Base-by-base conservation (phyloP, 192 early-diverging fungal species). In the Coemansia sp. region DNA sequence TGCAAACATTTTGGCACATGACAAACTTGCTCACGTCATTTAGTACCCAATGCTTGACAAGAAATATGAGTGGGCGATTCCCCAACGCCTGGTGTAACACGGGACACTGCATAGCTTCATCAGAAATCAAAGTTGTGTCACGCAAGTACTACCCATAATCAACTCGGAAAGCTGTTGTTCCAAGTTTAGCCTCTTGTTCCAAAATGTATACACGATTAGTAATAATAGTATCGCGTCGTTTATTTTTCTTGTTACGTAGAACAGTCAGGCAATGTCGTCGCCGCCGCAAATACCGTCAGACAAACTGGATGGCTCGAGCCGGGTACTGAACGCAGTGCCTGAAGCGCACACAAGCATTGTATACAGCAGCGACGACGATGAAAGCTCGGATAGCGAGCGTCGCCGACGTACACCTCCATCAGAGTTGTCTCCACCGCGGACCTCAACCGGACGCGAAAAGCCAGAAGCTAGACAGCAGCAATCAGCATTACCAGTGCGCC, bases 401-500 rank as follows among this genome's bases (percentile, higher is more conserved):
- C 41, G 14, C 41, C 41, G 5, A 9, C 11, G 14, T n/a, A 45
- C 41, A 45, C 41, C 41, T 5, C 41, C 41, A 45, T 10, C 41
- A 45, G 41, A 12, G 16, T n/a, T 45, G 11, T 45, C 41, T 45
- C 16, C 41, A n/a, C 41, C 3, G 5, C 41, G 16, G 11, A 12
- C 41, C 16, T n/a, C 14, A 12, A 0, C 16, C 16, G 14, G 51
- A 23, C 21, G 7, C 21, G 21, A 23, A 10, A 23, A 12, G 22
- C 6, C 21, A 23, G 22, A 23, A 23, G 10, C 10, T 11, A 23
- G 22, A 6, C 51, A 12, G 35, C 55, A 17, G 29, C 29, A 17
- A 17, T 16, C n/a, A 38, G 58, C 8, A 59, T 35, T 25, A 60
- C 54, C 21, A 31, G 55, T 5, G 48, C 43, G 21, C 35, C 55